Base-by-base conservation (phyloP, 208 protist genomes). In the Naegleria fowleri region DNA sequence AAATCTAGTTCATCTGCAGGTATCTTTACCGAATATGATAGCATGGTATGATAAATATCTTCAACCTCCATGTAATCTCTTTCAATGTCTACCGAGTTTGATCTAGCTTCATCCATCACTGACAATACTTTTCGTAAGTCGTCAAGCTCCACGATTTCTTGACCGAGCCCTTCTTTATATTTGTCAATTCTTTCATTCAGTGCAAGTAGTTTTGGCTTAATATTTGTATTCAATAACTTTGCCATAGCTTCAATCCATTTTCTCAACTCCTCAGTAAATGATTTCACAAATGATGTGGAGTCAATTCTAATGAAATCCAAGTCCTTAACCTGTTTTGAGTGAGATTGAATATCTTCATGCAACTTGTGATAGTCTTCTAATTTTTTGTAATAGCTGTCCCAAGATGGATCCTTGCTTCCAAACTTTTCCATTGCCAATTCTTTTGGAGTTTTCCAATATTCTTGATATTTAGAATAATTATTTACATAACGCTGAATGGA, bases 241-340 rank as follows among this genome's bases (percentile, higher is more conserved):
- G 97, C 97, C 91, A 99, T 97, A 93, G 96, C 96, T 83, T 94
- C 92, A 51, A 98, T 96, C 98, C 98, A 99, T 93, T 96, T 94
- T 79, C 95, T 93, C 33, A 98, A 96, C 86, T 98, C 97, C 15
- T 96, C 93, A 25, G 97, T 93, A 43, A 99, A 95, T 90, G 96
- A 96, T 15, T 94, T 92, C 91, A 97, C 96, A 90, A 99, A 97
- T 48, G 96, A 92, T 67, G 92, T 95, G 91, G 96, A 96, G 91
- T 98, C 96, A 90, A 98, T 95, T 13, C 95, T 95, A 93, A 99
- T 96, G 93, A 99, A 99, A 84, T 97, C 97, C 93, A 99, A 96
- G 92, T 98, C 95, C 55, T 97, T 94, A 52, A 97, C 95, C 91
- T 97, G 95, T 86, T 93, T 90, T 90, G 96, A 95, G 48, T 93